Percentiles rank a stretch among this genome's conserved stretches.
phyloP scores from a whole-genome alignment of 83 land plant species.

The Picea mariana region DNA sequence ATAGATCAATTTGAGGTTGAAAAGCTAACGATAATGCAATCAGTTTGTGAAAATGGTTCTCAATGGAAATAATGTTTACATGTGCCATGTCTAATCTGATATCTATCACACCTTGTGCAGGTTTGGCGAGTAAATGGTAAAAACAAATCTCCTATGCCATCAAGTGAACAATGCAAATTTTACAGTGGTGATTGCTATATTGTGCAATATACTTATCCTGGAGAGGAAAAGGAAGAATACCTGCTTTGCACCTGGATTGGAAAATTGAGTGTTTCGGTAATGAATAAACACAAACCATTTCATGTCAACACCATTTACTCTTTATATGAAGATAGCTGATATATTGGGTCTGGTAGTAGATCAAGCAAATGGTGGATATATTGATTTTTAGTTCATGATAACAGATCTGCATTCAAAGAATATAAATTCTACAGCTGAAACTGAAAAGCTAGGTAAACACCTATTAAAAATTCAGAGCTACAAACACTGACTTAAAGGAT shows the following conservation, averaged over 20 bases:
- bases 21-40: not conserved
- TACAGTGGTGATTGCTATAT: slow-evolving; percentile 85
- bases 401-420: too few relatives aligned
- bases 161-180: slow-evolving; percentile 65
- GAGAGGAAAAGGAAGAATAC: slow-evolving; percentile 76
- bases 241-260: slow-evolving; percentile 90
- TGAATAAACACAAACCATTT: not conserved
- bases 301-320: not conserved
- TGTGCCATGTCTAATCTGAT: not conserved
- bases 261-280: slow-evolving; percentile 66
- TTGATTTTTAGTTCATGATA: too few relatives aligned
- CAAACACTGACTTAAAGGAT: too few relatives aligned
- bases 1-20: not conserved
- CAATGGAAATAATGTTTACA: not conserved
- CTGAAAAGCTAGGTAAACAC: too few relatives aligned
- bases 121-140: slow-evolving; percentile 86
- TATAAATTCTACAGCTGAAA: too few relatives aligned
- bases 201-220: slow-evolving; percentile 81
- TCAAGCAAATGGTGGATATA: not conserved
- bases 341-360: not conserved
- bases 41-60: not conserved
- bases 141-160: slow-evolving; percentile 48
- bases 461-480: too few relatives aligned
- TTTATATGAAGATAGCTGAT: not conserved
- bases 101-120: slow-evolving; percentile 37